Evolutionary conservation across 345 rosid genomes (phyloP).

Genomic region (Syzygium aromaticum): DNA sequence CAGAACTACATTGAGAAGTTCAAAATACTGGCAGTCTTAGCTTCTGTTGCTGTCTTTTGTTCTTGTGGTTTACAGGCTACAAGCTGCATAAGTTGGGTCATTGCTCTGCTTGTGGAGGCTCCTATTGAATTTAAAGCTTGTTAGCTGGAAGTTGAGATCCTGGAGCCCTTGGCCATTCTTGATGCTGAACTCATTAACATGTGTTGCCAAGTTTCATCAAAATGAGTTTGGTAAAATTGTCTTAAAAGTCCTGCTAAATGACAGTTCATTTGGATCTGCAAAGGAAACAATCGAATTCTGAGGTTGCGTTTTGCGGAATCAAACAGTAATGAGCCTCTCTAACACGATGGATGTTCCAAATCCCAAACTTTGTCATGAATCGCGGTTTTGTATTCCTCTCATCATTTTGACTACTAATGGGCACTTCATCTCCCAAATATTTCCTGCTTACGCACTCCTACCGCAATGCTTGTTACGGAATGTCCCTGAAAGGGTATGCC

Average conservation of each 20-base stretch:
- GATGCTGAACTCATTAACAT: neutral
- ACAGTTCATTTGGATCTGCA: neutral
- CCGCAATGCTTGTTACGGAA: neutral
- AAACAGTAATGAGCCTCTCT: neutral
- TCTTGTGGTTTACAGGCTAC: neutral
- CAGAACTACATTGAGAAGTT: neutral
- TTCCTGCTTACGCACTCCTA: neutral
- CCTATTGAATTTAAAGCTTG: neutral
- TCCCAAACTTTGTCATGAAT: neutral
- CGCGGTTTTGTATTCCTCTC: neutral
- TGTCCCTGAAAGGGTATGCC: neutral
- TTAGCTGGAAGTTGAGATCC: neutral
- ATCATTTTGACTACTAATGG: neutral
- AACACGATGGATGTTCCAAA: neutral
- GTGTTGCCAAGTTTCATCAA: neutral
- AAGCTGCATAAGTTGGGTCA: neutral
- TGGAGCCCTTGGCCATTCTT: neutral
- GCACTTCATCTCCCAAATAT: neutral
- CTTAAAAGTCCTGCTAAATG: neutral
- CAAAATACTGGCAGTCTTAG: neutral
- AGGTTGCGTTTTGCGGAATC: neutral
- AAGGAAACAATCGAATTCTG: neutral
- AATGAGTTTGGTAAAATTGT: neutral
- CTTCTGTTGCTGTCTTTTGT: neutral
- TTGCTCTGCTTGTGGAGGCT: neutral